These are phyloP conservation scores for Nannizziopsis arthrosporioides DNA, from an alignment of 2,329 filamentous ascomycete genomes.

Conservation along the genomic window DNA sequence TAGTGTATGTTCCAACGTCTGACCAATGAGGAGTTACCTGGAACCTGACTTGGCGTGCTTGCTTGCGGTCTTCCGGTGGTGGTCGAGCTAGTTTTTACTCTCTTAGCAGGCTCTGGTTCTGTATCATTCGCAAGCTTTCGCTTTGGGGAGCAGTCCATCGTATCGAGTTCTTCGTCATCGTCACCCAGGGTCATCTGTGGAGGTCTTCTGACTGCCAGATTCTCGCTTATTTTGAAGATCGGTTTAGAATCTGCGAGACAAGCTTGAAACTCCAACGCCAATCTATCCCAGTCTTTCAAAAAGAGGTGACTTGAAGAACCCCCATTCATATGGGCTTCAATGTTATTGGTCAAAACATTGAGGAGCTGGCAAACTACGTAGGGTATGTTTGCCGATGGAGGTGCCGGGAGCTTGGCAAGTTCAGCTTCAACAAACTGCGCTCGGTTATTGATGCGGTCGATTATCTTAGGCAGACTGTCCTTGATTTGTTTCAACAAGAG, in stretches of 20 bases:
- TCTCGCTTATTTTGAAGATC: constrained; percentile 24
- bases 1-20: neutral
- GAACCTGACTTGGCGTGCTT: neutral
- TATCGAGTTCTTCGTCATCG: constrained; percentile 10
- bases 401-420: constrained; percentile 51
- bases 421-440: constrained; percentile 44
- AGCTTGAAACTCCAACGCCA: constrained; percentile 44
- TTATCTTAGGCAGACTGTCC: constrained; percentile 25
- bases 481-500: constrained; percentile 40
- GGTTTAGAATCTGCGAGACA: constrained; percentile 37
- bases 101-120: constrained; percentile 4
- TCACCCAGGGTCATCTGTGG: neutral
- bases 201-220: constrained; percentile 1
- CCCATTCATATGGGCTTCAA: constrained; percentile 46
- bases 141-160: constrained; percentile 9
- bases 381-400: constrained; percentile 53
- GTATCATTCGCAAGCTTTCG: constrained; percentile 7
- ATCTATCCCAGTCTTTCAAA: constrained; percentile 32
- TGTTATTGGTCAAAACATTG: constrained; percentile 43
- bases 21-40: neutral
- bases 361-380: constrained; percentile 52
- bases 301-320: constrained; percentile 33
- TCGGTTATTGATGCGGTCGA: constrained; percentile 34
- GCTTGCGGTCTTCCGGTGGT: neutral
- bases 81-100: constrained; percentile 1